Base-by-base conservation (phyloP, 1,284 basidiomycete genomes). In the Ustilago cynodontis region DNA sequence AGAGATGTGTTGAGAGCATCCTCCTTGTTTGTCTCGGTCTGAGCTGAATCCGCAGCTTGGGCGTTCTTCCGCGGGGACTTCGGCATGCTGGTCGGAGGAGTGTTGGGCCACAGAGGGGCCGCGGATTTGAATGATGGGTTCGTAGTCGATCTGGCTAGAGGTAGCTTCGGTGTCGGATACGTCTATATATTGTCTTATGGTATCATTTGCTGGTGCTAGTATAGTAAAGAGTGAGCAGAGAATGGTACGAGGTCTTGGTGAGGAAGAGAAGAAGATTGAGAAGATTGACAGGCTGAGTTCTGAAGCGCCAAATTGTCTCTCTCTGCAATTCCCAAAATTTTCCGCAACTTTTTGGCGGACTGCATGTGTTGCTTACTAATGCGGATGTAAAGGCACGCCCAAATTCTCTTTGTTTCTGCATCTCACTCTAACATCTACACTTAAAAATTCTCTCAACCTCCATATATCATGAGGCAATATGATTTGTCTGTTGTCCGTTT, bases 301-400 rank as follows among this genome's bases (percentile, higher is more conserved):
- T 45, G 10, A 20, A 9, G 35, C 31, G 31, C 31, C 31, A 33
- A 33, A 33, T 6, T 6, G 31, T 33, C 11, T 33, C 31, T 33
- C n/a, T 33, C 41, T 50, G 61, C 57, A 53, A 22, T 35, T 50
- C 60, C 70, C 70, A 72, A 72, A 72, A 64, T 72, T 72, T 72
- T 72, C 70, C 52, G 53, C 53, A 39, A 24, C 20, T 60, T 64
- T 62, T 49, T 49, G 22, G 14, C 47, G 11, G 31, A 51, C 31
- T 61, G 63, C 54, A 65, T 58, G n/a, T 16, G 29, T n/a, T 33
- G 64, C 55, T 71, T 35, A 66, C 69, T 71, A 66, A 71, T 43
- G 58, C 43, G 24, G 29, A 16, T 22, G 41, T 43, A 43, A 39
- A 43, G 1, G 8, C 10, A 9, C 0, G 8, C 5, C 8, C 1